Conservation (phyloP, 2,329 filamentous ascomycete species). For the Anisogramma anomala region DNA sequence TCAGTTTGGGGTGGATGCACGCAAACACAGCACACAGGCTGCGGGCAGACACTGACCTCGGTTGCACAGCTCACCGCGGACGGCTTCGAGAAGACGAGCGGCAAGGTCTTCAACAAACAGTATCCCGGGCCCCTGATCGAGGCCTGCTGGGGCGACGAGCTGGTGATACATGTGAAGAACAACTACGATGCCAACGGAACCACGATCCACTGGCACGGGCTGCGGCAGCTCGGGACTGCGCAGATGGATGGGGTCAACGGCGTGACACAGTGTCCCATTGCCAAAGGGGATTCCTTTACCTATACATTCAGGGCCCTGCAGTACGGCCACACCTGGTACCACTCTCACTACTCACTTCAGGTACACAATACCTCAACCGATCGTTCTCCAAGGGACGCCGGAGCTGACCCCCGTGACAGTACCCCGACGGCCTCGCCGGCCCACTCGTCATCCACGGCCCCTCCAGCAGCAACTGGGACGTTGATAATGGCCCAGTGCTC, state of each 20-base stretch:
- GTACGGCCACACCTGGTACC: constrained; percentile 29
- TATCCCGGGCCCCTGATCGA: constrained; percentile 20
- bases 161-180: constrained; percentile 21
- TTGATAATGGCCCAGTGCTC: constrained; percentile 35
- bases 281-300: constrained; percentile 29
- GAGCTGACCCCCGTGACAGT: constrained; percentile 20
- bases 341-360: constrained; percentile 27
- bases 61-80: constrained; percentile 7
- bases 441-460: constrained; percentile 37
- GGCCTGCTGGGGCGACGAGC: constrained; percentile 22
- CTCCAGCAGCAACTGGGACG: constrained; percentile 32
- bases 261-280: constrained; percentile 41
- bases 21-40: no score
- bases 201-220: constrained; percentile 27
- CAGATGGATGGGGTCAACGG: constrained; percentile 25
- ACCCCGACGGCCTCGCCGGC: constrained; percentile 34
- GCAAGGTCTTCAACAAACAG: constrained; percentile 17
- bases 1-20: no score
- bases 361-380: constrained; percentile 20
- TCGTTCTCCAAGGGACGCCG: constrained; percentile 9
- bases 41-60: no score
- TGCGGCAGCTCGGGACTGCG: constrained; percentile 22
- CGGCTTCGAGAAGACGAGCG: constrained; percentile 12
- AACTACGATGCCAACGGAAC: constrained; percentile 19
- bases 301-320: constrained; percentile 26